Percentiles rank a stretch among this genome's conserved stretches.
phyloP scores from a whole-genome alignment of 768 basidiomycete genomes.

The Tephrocybe sp. region DNA sequence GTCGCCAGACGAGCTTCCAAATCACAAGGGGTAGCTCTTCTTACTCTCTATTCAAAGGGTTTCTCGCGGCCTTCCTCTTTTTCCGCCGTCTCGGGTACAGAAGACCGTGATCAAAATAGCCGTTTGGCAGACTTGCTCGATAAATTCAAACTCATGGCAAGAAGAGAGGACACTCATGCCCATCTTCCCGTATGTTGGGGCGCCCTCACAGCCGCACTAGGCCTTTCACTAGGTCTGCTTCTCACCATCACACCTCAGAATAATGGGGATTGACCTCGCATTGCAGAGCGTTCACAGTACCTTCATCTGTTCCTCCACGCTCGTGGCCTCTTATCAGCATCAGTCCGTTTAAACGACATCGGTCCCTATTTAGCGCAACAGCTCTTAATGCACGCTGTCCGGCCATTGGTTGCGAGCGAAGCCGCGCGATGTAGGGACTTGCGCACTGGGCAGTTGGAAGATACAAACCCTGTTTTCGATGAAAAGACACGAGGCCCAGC shows the following conservation, averaged over 20 bases:
- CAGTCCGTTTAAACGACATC: slow-evolving; percentile 87
- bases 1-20: slow-evolving; percentile 84
- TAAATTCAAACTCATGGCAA: slow-evolving; percentile 64
- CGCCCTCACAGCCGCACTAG: slow-evolving; percentile 74
- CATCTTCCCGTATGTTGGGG: slow-evolving; percentile 95
- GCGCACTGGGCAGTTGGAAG: slow-evolving; percentile 44
- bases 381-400: slow-evolving; percentile 71
- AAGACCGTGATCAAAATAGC: slow-evolving; percentile 23
- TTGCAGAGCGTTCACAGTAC: slow-evolving; percentile 75
- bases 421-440: slow-evolving; percentile 43
- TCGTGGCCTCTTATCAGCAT: slow-evolving; percentile 85
- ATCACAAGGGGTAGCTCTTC: slow-evolving; percentile 89
- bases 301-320: slow-evolving; percentile 94
- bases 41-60: slow-evolving; percentile 84
- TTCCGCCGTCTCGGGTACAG: slow-evolving; percentile 19
- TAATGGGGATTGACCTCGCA: background rate
- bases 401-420: slow-evolving; percentile 63
- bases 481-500: slow-evolving; percentile 60
- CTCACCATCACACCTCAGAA: slow-evolving; percentile 6
- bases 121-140: slow-evolving; percentile 51
- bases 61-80: slow-evolving; percentile 58
- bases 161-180: slow-evolving; percentile 66
- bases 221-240: slow-evolving; percentile 64
- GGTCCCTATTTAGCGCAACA: slow-evolving; percentile 95
- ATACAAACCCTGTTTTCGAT: slow-evolving; percentile 32